Base-by-base conservation (phyloP, 129 eudicot genomes). In the Saussurea involucrata region DNA sequence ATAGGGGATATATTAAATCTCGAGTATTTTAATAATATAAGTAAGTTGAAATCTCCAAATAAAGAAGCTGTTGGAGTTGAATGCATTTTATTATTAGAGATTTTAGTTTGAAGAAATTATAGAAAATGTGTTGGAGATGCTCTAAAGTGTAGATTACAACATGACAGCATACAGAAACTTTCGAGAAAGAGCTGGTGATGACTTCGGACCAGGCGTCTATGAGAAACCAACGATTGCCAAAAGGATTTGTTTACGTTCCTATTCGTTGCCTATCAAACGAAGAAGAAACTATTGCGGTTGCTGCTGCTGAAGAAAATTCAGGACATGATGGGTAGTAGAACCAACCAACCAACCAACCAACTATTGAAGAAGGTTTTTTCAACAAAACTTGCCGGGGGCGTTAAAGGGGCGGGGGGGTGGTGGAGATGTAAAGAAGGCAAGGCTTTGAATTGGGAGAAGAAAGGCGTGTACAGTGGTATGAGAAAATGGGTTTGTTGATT, bases 201-300 rank as follows among this genome's bases (percentile, higher is more conserved):
- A 95, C 98, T 22, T 91, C 98, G 24, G 98, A 95, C 79, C 97
- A 95, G 77, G 98, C 98, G 27, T 87, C 90, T 20, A 76, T 95
- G 96, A 92, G 86, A 81, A 95, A 95, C 72, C 97, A 88, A 61
- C 87, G 98, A 32, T 86, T 95, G 49, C 98, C 98, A 0, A 95
- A 95, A 83, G 98, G 98, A 76, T 91, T 84, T 73, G 90, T 91
- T 70, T 91, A 95, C 81, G 98, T 91, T 82, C 96, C 97, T 28
- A 79, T 91, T 17, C 83, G 89, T 58, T 80, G 86, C 78, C 96
- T 94, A 46, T 83, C 98, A 9, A 91, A 89, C 63, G 98, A 90
- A 75, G 86, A 95, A 83, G 96, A 84, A 66, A 81, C 86, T 24
- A 73, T 71, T 71, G 81, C 85, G 40, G 92, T 80, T 68, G 78